Percentiles rank a stretch among this genome's conserved stretches.
phyloP scores from a whole-genome alignment of 495 filamentous ascomycete genomes.

The Neurospora sp. region DNA sequence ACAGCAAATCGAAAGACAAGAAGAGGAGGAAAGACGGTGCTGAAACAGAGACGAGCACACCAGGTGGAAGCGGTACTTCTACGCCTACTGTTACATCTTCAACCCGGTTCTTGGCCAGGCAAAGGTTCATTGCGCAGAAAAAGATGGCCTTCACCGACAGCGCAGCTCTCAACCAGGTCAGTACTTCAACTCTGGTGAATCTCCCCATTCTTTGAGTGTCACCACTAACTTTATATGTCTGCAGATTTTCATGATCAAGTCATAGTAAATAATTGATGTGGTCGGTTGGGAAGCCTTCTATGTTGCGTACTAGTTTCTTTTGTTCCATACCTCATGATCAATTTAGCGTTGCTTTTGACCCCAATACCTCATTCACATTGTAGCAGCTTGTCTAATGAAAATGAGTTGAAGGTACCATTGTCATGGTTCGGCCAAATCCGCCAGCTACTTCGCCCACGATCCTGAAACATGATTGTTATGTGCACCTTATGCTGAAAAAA shows the following conservation, averaged over 20 bases:
- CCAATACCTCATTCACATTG: background rate
- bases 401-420: background rate
- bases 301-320: background rate
- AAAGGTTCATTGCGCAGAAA: slow-evolving; percentile 70
- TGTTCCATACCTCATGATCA: background rate
- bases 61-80: slow-evolving; percentile 16
- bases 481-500: background rate
- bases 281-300: background rate
- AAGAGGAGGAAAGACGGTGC: slow-evolving; percentile 17
- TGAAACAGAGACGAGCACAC: slow-evolving; percentile 10
- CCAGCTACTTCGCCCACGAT: background rate
- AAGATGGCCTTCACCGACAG: slow-evolving; percentile 60
- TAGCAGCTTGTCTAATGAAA: background rate
- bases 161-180: slow-evolving; percentile 67
- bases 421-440: background rate
- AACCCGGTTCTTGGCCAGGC: slow-evolving; percentile 53
- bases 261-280: slow-evolving; percentile 14
- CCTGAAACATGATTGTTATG: background rate
- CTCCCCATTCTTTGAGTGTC: background rate
- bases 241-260: slow-evolving; percentile 68
- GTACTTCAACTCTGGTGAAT: slow-evolving; percentile 4
- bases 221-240: slow-evolving; percentile 12
- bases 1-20: slow-evolving; percentile 13
- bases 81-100: slow-evolving; percentile 33
- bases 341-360: background rate